Percentiles rank a stretch among this genome's conserved stretches.
These are phyloP conservation scores for Neostapfia colusana DNA, from an alignment of 176 grass and related monocot genomes.

Conservation along the genomic window DNA sequence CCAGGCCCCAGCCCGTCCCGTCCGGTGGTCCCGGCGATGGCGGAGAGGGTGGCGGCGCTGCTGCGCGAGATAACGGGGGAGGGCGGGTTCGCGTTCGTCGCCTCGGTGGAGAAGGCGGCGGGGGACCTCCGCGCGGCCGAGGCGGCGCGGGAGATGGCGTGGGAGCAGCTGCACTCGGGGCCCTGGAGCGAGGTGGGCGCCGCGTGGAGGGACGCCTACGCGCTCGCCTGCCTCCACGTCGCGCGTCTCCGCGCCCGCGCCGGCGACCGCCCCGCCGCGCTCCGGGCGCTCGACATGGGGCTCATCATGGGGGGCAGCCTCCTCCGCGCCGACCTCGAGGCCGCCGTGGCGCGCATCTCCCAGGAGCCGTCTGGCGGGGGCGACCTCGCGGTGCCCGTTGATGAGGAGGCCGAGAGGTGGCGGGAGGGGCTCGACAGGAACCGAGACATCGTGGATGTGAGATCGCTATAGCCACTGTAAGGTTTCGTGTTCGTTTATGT, in stretches of 20 bases:
- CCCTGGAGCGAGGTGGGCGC: slow-evolving; percentile 71
- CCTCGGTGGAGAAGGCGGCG: slow-evolving; percentile 62
- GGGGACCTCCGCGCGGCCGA: slow-evolving; percentile 77
- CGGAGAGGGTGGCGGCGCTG: slow-evolving; percentile 44
- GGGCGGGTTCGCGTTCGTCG: slow-evolving; percentile 84
- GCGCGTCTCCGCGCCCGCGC: slow-evolving; percentile 55
- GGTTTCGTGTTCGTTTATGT: slow-evolving; percentile 19
- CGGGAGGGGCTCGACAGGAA: slow-evolving; percentile 60
- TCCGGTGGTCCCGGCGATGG: slow-evolving; percentile 8
- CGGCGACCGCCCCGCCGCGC: slow-evolving; percentile 50
- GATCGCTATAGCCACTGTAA: slow-evolving; percentile 31
- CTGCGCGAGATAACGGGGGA: slow-evolving; percentile 64
- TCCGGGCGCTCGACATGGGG: slow-evolving; percentile 87
- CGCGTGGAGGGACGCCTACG: slow-evolving; percentile 85
- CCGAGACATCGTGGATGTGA: slow-evolving; percentile 63
- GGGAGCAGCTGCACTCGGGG: slow-evolving; percentile 95
- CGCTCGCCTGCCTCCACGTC: slow-evolving; percentile 83
- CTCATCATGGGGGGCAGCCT: slow-evolving; percentile 88
- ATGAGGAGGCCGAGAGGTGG: slow-evolving; percentile 44
- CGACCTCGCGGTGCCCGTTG: slow-evolving; percentile 8
- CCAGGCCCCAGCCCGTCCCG: not conserved
- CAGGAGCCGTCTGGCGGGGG: slow-evolving; percentile 19
- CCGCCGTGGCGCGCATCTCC: slow-evolving; percentile 47
- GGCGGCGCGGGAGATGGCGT: slow-evolving; percentile 90
- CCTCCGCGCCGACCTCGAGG: slow-evolving; percentile 68